These are phyloP conservation scores for Oryza punctata DNA, from an alignment of 176 grass and related monocot genomes.

Conservation along the genomic window DNA sequence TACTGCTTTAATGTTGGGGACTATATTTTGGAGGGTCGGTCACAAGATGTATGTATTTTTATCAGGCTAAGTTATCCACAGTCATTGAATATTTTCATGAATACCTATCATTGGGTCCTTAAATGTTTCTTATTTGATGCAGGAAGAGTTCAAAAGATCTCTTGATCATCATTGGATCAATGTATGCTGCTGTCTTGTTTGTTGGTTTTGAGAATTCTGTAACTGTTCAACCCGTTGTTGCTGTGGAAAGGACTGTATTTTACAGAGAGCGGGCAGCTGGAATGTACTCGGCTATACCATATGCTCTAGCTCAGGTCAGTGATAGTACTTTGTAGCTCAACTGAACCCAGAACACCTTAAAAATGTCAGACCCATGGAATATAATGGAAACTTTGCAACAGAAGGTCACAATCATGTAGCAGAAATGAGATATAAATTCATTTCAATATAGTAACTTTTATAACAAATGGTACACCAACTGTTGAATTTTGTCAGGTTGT, in stretches of 20 bases:
- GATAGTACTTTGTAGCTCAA: slow-evolving; percentile 28
- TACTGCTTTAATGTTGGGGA: slow-evolving; percentile 61
- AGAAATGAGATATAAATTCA: background rate
- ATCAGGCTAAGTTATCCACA: slow-evolving; percentile 12
- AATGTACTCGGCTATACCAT: slow-evolving; percentile 85
- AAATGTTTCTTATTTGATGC: slow-evolving; percentile 34
- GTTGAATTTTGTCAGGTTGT: slow-evolving; percentile 51
- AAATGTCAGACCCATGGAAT: background rate
- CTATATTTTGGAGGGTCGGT: slow-evolving; percentile 86
- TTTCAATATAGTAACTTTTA: slow-evolving; percentile 22
- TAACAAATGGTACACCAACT: slow-evolving; percentile 14
- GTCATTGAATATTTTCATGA: slow-evolving; percentile 7
- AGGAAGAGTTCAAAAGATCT: slow-evolving; percentile 55
- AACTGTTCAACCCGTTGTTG: slow-evolving; percentile 64
- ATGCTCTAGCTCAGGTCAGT: slow-evolving; percentile 72
- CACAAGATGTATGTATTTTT: slow-evolving; percentile 54
- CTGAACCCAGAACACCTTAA: slow-evolving; percentile 6
- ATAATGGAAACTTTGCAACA: background rate
- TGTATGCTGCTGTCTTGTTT: slow-evolving; percentile 81
- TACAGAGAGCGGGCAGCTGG: slow-evolving; percentile 73
- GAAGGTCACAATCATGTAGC: background rate
- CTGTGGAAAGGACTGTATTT: slow-evolving; percentile 73
- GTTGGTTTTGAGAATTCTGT: slow-evolving; percentile 61
- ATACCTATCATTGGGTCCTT: slow-evolving; percentile 25
- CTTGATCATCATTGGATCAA: slow-evolving; percentile 56